Evolutionary conservation across 495 filamentous ascomycete genomes (phyloP).

Genomic region (Tricharina praecox): DNA sequence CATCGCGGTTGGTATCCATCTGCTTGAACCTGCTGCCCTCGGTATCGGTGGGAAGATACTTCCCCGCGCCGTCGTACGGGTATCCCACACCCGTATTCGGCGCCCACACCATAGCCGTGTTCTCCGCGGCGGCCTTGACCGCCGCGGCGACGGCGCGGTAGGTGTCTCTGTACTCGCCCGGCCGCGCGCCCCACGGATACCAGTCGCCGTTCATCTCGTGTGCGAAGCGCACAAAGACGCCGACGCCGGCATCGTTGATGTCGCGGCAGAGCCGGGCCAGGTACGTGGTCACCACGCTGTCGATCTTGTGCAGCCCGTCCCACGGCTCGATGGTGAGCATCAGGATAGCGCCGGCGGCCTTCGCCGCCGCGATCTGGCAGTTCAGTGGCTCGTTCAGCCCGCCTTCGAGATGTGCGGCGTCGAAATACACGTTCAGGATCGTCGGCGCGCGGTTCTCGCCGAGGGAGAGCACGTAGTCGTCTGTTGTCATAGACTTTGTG

Average conservation of each 20-base stretch:
- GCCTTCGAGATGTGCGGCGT: background rate
- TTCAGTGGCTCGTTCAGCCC: conserved; percentile 1
- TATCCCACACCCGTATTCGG: conserved; percentile 3
- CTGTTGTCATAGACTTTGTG: background rate
- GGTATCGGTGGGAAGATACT: background rate
- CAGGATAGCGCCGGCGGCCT: conserved; percentile 1
- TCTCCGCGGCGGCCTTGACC: background rate
- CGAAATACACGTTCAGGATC: conserved; percentile 3
- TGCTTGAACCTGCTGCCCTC: background rate
- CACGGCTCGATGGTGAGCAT: conserved; percentile 2
- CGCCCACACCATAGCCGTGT: conserved; percentile 2
- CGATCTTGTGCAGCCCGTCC: background rate
- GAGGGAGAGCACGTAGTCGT: background rate
- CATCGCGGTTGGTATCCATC: conserved; percentile 4
- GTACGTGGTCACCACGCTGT: background rate
- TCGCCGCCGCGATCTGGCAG: conserved; percentile 1
- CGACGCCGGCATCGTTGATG: background rate
- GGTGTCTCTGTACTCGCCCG: background rate
- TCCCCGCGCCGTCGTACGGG: background rate
- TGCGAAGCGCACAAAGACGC: background rate
- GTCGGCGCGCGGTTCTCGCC: background rate
- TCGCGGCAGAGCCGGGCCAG: background rate
- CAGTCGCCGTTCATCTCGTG: conserved; percentile 6
- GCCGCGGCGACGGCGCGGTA: background rate
- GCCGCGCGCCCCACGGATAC: conserved; percentile 3